These are phyloP conservation scores for Saccharomycopsis vini DNA, from an alignment of 805 yeast species.

Conservation along the genomic window DNA sequence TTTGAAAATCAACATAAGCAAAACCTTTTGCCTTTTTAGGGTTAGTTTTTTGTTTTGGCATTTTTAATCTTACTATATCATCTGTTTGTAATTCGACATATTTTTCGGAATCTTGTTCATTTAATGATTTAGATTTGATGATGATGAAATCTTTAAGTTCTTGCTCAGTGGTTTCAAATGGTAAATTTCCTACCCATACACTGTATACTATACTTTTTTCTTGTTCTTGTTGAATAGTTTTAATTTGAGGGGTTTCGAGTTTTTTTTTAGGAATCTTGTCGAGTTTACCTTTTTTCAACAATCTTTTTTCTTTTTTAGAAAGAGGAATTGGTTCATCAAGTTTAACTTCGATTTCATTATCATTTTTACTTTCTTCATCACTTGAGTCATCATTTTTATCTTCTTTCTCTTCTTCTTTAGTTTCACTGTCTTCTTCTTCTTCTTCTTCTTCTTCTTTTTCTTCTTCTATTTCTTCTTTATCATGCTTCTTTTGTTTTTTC, in stretches of 20 bases:
- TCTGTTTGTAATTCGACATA: constrained; percentile 36
- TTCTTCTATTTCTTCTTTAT: no score
- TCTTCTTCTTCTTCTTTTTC: constrained; percentile 21
- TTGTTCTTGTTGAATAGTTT: constrained; percentile 27
- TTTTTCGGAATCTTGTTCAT: constrained; percentile 24
- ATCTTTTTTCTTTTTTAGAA: constrained; percentile 85
- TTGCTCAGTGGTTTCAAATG: constrained; percentile 74
- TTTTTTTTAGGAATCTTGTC: constrained; percentile 37
- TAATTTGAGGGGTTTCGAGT: constrained; percentile 22
- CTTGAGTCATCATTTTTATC: constrained; percentile 28
- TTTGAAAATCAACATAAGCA: constrained; percentile 78
- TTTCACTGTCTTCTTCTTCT: constrained; percentile 24
- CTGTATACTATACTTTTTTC: constrained; percentile 47
- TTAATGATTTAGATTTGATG: constrained; percentile 42
- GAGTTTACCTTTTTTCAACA: constrained; percentile 67
- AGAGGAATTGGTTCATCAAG: constrained; percentile 66
- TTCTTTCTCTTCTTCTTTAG: constrained; percentile 30
- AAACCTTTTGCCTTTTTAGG: constrained; percentile 65
- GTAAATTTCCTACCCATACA: constrained; percentile 91
- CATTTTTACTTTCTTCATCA: constrained; percentile 29
- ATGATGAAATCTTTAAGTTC: constrained; percentile 59
- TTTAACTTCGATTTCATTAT: constrained; percentile 60
- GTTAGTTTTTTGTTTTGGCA: constrained; percentile 60
- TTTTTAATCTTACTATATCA: constrained; percentile 65
- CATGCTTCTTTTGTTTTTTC: constrained; percentile 8